phyloP scores from a whole-genome alignment of 169 alveolate genomes.

The Plasmodium blacklocki region DNA sequence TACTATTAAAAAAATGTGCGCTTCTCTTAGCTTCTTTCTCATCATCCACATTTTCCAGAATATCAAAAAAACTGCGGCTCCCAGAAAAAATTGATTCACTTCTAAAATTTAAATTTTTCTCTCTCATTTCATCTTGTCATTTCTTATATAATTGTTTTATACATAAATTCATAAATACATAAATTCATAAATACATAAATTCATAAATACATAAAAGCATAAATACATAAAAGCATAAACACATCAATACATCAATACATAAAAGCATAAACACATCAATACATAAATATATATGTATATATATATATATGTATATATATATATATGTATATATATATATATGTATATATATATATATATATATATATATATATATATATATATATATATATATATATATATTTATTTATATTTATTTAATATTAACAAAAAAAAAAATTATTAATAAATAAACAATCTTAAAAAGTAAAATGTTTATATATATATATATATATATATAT shows the following conservation, averaged over 20 bases:
- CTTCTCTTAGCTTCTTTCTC: conserved; percentile 68
- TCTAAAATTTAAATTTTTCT: conserved; percentile 45
- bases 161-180: not conserved
- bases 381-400: not conserved
- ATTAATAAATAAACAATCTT: not conserved
- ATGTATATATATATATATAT: too few species aligned
- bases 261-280: too few species aligned
- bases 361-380: not conserved
- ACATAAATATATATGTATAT: too few species aligned
- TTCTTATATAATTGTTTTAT: not conserved
- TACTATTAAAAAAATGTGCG: conserved; percentile 55
- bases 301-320: too few species aligned
- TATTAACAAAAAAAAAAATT: conserved; percentile 2
- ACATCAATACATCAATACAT: too few species aligned
- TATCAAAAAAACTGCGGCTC: conserved; percentile 42
- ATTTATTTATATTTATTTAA: not conserved
- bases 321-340: too few species aligned
- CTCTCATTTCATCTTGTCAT: conserved; percentile 76
- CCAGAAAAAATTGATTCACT: conserved; percentile 44
- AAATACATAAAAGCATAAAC: too few species aligned
- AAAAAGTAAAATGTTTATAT: too few species aligned
- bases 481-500: too few species aligned
- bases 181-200: too few species aligned
- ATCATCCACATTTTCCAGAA: conserved; percentile 55
- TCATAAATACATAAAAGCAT: too few species aligned